A percentile compares a stretch with the other conserved stretches of the same genome.
phyloP scores from a whole-genome alignment of 768 basidiomycete species.

The Mycena indigotica region DNA sequence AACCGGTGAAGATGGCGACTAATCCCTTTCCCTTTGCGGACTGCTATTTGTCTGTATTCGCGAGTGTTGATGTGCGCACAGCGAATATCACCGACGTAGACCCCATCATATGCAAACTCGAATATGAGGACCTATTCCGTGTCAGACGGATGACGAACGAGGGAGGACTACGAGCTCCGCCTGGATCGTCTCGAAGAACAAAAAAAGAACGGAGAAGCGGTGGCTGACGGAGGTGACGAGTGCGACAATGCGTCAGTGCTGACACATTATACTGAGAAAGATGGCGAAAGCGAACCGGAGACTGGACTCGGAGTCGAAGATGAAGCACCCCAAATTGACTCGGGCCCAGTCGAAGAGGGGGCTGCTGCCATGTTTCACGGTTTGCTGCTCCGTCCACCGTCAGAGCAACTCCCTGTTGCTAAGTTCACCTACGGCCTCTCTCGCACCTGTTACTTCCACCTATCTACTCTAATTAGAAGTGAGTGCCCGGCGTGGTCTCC shows the following conservation, averaged over 20 bases:
- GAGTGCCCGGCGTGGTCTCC: no score
- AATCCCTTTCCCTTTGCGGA: no score
- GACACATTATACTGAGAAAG: neutral
- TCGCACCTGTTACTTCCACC: neutral
- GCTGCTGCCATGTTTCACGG: neutral
- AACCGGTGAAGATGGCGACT: neutral
- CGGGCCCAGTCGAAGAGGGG: no score
- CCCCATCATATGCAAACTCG: neutral
- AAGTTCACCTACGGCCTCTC: neutral
- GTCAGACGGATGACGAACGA: no score
- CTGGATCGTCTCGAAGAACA: neutral
- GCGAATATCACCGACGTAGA: neutral
- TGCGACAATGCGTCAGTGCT: neutral
- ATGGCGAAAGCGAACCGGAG: neutral
- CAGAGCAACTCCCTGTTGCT: neutral
- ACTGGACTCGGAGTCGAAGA: neutral
- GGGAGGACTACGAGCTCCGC: neutral
- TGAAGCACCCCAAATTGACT: no score
- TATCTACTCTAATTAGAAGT: no score
- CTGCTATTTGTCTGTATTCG: neutral
- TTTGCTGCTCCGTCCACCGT: neutral
- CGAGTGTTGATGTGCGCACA: neutral
- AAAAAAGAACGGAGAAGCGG: neutral
- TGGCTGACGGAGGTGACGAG: neutral
- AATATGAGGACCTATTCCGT: neutral